Evolutionary conservation across 371 early-diverging fungal species (phyloP), one percentile per base, ranked within the genome.

Genomic region (Aphelidium insulamus): DNA sequence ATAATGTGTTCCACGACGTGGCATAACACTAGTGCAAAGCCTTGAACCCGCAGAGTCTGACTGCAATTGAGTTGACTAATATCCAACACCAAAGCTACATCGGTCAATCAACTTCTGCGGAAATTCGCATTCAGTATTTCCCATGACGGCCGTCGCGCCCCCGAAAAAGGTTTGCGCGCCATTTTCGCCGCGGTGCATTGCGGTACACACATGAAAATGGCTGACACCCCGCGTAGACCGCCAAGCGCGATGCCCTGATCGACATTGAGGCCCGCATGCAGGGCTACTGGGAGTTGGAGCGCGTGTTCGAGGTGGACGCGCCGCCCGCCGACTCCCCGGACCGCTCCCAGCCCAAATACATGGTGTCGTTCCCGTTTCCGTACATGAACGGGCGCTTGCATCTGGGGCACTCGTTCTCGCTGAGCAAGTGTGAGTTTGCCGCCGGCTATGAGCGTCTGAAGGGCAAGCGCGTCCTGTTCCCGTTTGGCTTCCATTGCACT

Each of bases 331-430:
- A 62, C 25, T 48, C 59, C 14, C 42, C 50, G 27, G 61, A 63
- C 26, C 33, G 49, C 30, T 26, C 37, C 25, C 48, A 48, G 29
- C 80, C 76, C 46, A 99, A 98, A 55, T 95, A 62, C 62, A 76
- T 99, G 71, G 79, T 75, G 2, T 90, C 95, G 28, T 92, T 98
- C 56, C 90, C 99, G 12, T 98, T 77, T 52, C 98, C 99, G 28
- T 99, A 99, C 62, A 86, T 98, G 99, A 98, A 97, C 54, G 98
- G 98, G 29, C 72, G 79, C 45, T 64, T 99, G 26, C 99, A 99
- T 54, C 57, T 98, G 43, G 99, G 99, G 17, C 99, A 99, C 58
- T 73, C 90, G 28, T 99, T 97, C 56, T 78, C 94, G 2, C 50
- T 97, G 36, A 83, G 91, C 33, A 99, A 99, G 57, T 70, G 77